A percentile compares a stretch with the other conserved stretches of the same genome.
Conservation (phyloP, 768 basidiomycete genomes). For the Termitomyces sp. region DNA sequence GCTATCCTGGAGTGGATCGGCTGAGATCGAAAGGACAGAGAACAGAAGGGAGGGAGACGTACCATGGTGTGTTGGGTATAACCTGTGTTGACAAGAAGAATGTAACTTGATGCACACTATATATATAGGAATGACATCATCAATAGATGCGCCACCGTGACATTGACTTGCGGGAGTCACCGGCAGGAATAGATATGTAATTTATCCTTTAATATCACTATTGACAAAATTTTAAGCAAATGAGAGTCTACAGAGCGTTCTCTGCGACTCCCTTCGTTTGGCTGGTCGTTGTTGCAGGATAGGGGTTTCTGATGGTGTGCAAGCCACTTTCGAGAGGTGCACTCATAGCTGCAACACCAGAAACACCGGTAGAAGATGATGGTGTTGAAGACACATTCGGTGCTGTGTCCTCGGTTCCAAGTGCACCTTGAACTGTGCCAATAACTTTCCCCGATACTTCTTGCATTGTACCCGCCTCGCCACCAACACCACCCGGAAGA, state of each 20-base stretch:
- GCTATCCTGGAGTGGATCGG: slow-evolving; percentile 43
- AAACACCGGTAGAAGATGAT: slow-evolving; percentile 22
- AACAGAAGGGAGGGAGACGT: slow-evolving; percentile 23
- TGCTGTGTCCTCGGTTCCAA: slow-evolving; percentile 20
- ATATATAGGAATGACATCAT: slow-evolving; percentile 7
- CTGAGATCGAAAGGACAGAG: not conserved
- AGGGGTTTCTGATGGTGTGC: slow-evolving; percentile 15
- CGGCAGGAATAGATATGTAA: too few species aligned
- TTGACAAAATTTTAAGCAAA: too few species aligned
- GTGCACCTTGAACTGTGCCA: slow-evolving; percentile 29
- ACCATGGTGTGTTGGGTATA: slow-evolving; percentile 22
- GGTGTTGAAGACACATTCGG: slow-evolving; percentile 20
- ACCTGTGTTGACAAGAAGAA: slow-evolving; percentile 5
- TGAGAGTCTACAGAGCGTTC: slow-evolving; percentile 10
- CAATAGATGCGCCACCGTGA: slow-evolving; percentile 3
- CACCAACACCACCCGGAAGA: slow-evolving; percentile 24
- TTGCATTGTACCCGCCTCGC: slow-evolving; percentile 19
- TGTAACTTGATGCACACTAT: not conserved
- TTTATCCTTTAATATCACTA: too few species aligned
- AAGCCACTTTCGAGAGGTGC: slow-evolving; percentile 38
- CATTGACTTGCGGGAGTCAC: too few species aligned
- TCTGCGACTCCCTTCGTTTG: not conserved
- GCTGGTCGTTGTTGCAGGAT: not conserved
- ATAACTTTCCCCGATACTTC: slow-evolving; percentile 33
- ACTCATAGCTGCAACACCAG: slow-evolving; percentile 33